Evolutionary conservation across 2,329 filamentous ascomycete genomes (phyloP).

Genomic region (Plenodomus lindquistii): DNA sequence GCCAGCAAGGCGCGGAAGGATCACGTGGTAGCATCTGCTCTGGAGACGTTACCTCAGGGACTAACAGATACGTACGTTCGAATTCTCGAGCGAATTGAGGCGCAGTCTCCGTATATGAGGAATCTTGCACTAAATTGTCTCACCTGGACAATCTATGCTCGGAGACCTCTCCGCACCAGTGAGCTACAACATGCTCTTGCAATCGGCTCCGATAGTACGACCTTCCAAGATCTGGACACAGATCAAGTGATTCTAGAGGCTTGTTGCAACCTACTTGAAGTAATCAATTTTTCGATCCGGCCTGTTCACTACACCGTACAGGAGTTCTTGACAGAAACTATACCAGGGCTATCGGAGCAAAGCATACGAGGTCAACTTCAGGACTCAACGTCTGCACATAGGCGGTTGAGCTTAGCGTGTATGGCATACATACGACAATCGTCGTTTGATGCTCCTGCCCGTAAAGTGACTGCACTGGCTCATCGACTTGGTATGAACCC

Average conservation of each 20-base stretch:
- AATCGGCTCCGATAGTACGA: conserved; percentile 3
- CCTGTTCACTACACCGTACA: conserved; percentile 27
- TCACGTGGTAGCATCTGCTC: conserved; percentile 13
- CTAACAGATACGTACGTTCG: conserved; percentile 21
- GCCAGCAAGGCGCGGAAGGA: conserved; percentile 15
- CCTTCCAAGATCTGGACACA: conserved; percentile 7
- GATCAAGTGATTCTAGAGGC: conserved; percentile 21
- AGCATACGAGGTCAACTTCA: conserved; percentile 6
- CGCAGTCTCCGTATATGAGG: conserved; percentile 15
- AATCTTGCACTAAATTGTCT: conserved; percentile 20
- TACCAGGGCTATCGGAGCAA: conserved; percentile 1
- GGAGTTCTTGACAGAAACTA: conserved; percentile 17
- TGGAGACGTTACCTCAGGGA: conserved; percentile 13
- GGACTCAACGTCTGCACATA: conserved; percentile 11
- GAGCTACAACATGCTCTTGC: conserved; percentile 19
- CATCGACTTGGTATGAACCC: neutral
- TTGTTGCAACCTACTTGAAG: conserved; percentile 22
- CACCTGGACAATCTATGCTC: conserved; percentile 19
- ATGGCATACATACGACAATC: conserved; percentile 11
- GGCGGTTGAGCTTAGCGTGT: conserved; percentile 8
- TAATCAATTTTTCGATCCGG: conserved; percentile 9
- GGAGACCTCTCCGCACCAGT: conserved; percentile 13
- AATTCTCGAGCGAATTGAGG: conserved; percentile 22
- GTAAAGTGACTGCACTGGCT: neutral
- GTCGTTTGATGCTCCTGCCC: conserved; percentile 1